Percentiles rank a stretch among this genome's conserved stretches.
phyloP scores from a whole-genome alignment of 352 stramenopile genomes.

The Pythium plurisporium region DNA sequence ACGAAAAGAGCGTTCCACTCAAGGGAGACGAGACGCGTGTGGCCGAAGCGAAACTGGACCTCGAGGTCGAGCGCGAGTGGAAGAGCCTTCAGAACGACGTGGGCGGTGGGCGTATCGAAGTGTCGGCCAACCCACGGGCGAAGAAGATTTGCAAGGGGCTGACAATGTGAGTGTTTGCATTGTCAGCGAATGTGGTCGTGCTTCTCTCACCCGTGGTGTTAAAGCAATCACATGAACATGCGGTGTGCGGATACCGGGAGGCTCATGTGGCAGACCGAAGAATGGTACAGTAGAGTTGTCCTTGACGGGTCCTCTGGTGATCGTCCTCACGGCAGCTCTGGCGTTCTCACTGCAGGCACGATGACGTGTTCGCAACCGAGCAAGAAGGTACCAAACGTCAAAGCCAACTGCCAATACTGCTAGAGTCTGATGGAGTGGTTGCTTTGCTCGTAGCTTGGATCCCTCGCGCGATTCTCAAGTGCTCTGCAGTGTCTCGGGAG shows the following conservation, averaged over 20 bases:
- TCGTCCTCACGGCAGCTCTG: neutral
- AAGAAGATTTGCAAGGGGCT: constrained; percentile 70
- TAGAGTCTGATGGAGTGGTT: neutral
- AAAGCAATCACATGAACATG: constrained; percentile 89
- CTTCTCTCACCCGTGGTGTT: neutral
- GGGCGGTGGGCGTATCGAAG: constrained; percentile 54
- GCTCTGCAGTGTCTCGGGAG: constrained; percentile 87
- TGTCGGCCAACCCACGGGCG: constrained; percentile 60
- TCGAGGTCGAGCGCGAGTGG: constrained; percentile 82
- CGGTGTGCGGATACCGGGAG: constrained; percentile 70
- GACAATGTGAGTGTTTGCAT: constrained; percentile 42
- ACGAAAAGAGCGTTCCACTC: constrained; percentile 39
- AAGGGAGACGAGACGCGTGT: constrained; percentile 47
- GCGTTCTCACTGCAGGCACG: too few relatives aligned
- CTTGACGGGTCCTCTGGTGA: neutral
- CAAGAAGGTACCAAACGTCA: constrained; percentile 80
- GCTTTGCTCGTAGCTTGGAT: constrained; percentile 41
- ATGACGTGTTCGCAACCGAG: constrained; percentile 63
- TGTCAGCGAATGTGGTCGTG: too few relatives aligned
- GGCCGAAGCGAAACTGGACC: constrained; percentile 70
- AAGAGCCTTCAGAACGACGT: constrained; percentile 66
- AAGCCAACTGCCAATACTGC: too few relatives aligned
- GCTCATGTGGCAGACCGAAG: constrained; percentile 82
- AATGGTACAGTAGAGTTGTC: constrained; percentile 35
- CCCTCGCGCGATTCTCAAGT: constrained; percentile 85